Conservation (phyloP, 345 rosid genomes). For the Hibiscus tridactylites region DNA sequence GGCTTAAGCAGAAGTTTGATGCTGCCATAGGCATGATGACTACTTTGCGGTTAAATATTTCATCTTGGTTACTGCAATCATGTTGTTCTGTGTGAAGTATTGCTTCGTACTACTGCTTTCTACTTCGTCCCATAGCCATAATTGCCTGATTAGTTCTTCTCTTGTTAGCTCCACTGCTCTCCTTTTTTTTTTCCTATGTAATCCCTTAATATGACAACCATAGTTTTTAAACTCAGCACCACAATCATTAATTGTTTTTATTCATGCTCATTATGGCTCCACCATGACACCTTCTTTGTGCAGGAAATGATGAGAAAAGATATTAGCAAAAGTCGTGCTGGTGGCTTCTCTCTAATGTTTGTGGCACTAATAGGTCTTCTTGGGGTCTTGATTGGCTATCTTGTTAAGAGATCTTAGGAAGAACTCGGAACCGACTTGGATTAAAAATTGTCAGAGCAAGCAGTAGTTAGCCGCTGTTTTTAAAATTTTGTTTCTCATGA, state of each 20-base stretch:
- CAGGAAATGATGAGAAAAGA: constrained; percentile 63
- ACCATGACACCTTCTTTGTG: not conserved
- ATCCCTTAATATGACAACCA: not conserved
- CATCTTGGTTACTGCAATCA: not conserved
- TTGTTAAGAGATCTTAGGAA: constrained; percentile 29
- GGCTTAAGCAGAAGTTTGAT: not conserved
- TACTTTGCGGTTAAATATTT: not conserved
- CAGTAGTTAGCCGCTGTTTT: not conserved
- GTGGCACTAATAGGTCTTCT: constrained; percentile 50
- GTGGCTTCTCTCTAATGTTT: constrained; percentile 37
- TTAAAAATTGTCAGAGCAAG: not conserved
- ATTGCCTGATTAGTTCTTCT: not conserved
- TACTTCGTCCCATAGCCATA: not conserved
- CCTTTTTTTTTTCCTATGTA: not conserved
- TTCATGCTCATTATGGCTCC: not conserved
- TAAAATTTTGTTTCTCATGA: not conserved
- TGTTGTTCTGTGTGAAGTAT: not conserved
- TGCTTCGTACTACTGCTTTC: not conserved
- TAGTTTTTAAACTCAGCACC: not conserved
- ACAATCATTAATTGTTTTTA: not conserved
- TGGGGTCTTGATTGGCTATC: constrained; percentile 52
- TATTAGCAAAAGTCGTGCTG: constrained; percentile 30
- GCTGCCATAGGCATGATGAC: not conserved
- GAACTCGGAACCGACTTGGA: not conserved
- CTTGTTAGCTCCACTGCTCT: not conserved